These are phyloP conservation scores for Stephania yunnanensis DNA, from an alignment of 164 flowering plant species.

Conservation along the genomic window DNA sequence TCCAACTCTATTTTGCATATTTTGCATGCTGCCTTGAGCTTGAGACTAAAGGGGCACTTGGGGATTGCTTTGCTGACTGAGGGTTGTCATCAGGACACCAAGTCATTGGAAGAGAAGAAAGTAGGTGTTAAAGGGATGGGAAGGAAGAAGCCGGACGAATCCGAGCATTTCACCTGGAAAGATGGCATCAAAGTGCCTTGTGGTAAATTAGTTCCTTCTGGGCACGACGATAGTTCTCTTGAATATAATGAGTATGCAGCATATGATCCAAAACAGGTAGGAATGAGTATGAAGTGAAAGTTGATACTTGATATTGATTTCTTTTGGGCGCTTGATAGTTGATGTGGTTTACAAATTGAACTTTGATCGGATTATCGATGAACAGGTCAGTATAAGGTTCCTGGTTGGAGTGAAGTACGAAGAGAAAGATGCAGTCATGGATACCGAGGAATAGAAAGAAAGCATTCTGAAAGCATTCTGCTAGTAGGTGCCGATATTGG, in stretches of 20 bases:
- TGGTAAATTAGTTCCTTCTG: constrained; percentile 53
- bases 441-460: constrained; percentile 16
- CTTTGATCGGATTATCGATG: neutral
- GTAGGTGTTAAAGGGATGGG: constrained; percentile 63
- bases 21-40: neutral
- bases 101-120: constrained; percentile 57
- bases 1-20: neutral
- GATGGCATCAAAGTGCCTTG: constrained; percentile 77
- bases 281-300: neutral
- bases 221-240: constrained; percentile 51
- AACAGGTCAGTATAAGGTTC: constrained; percentile 64
- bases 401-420: constrained; percentile 65
- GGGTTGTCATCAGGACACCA: constrained; percentile 40
- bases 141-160: constrained; percentile 58
- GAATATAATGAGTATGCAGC: constrained; percentile 79
- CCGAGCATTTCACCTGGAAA: constrained; percentile 56
- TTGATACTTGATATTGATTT: too few relatives aligned
- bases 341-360: neutral
- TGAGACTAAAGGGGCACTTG: too few relatives aligned
- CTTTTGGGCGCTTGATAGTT: too few relatives aligned
- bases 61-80: too few relatives aligned
- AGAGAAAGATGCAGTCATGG: constrained; percentile 43
- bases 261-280: constrained; percentile 76
- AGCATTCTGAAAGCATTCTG: neutral
- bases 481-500: neutral